A percentile compares a stretch with the other conserved stretches of the same genome.
Conservation (phyloP, 805 yeast species). For the Priceomyces fermenticarens region DNA sequence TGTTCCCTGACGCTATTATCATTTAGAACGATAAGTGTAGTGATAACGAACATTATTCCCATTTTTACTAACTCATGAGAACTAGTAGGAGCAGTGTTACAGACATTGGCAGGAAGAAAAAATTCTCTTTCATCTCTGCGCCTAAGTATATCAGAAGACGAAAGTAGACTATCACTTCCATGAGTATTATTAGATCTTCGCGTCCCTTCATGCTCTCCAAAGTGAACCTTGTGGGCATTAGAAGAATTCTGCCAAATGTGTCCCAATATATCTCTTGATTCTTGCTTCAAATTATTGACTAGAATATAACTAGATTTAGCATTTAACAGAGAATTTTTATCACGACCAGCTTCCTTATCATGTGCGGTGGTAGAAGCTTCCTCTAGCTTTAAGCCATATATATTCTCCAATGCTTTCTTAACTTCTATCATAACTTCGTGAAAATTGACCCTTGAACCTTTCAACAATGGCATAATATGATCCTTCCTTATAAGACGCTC, state of each 20-base stretch:
- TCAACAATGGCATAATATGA: constrained; percentile 13
- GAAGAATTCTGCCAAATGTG: constrained; percentile 21
- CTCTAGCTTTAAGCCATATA: constrained; percentile 27
- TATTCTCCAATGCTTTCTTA: constrained; percentile 14
- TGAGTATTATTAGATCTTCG: neutral
- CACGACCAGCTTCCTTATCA: neutral
- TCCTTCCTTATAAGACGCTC: constrained; percentile 22
- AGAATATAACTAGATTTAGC: constrained; percentile 15
- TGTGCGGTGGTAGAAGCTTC: constrained; percentile 10
- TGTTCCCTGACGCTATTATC: constrained; percentile 30
- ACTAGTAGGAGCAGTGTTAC: constrained; percentile 16
- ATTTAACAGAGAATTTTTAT: constrained; percentile 4
- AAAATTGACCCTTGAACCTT: constrained; percentile 9
- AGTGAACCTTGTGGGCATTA: neutral
- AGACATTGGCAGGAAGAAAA: constrained; percentile 20
- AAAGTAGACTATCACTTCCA: neutral
- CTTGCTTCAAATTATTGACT: constrained; percentile 16
- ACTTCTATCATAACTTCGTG: constrained; percentile 15
- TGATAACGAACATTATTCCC: constrained; percentile 28
- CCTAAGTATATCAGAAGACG: neutral
- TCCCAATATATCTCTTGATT: constrained; percentile 20
- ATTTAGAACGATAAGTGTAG: constrained; percentile 26
- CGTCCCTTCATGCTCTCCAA: too few relatives aligned
- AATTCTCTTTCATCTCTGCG: constrained; percentile 10
- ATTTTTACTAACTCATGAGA: constrained; percentile 25